Base-by-base conservation (phyloP, 176 grass and related monocot genomes). In the Urochloa ruziziensis region DNA sequence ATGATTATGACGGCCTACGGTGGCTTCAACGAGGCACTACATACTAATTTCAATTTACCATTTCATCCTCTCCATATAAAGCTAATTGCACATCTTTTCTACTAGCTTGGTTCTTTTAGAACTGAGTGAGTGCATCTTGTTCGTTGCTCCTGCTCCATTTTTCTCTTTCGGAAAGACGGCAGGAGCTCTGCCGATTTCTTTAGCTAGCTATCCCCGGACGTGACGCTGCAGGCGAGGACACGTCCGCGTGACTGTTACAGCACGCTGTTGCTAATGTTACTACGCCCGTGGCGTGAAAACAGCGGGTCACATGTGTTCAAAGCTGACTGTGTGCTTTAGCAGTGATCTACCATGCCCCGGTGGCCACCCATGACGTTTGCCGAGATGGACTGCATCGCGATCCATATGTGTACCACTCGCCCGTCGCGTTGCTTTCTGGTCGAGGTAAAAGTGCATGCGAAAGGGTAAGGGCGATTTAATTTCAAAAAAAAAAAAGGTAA, bases 1-100 rank as follows among this genome's bases (percentile, higher is more conserved):
- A 10, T 12, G 73, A 70, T 68, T 27, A 70, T 14, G 82, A 89
- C 62, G 33, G 59, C 27, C 69, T 34, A 60, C 3, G 75, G 82
- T 18, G 52, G 77, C 70, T 58, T 32, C 52, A 76, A 16, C 1
- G 23, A 59, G 51, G 51, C 18, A 3, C 73, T 21, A 75, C 49
- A n/a, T 28, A 75, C 32, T 28, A 1, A 11, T 75, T 13, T 34
- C 9, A 19, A 34, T 17, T 6, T 74, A 9, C 40, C n/a, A 23
- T 10, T 12, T 58, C n/a, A 58, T 58, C 56, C n/a, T 58, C n/a
- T 23, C n/a, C n/a, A 25, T 27, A 25, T 58, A 12, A 58, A n/a
- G 52, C 49, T 7, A 53, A 49, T 49, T 16, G 47, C 18, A 18
- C 47, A 1, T 18, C 47, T 10, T 43, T 43, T 43, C 40, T 47